A percentile compares a stretch with the other conserved stretches of the same genome.
Evolutionary conservation across 305 asterid genomes (phyloP).

Genomic region (Fraxinus dipetala): DNA sequence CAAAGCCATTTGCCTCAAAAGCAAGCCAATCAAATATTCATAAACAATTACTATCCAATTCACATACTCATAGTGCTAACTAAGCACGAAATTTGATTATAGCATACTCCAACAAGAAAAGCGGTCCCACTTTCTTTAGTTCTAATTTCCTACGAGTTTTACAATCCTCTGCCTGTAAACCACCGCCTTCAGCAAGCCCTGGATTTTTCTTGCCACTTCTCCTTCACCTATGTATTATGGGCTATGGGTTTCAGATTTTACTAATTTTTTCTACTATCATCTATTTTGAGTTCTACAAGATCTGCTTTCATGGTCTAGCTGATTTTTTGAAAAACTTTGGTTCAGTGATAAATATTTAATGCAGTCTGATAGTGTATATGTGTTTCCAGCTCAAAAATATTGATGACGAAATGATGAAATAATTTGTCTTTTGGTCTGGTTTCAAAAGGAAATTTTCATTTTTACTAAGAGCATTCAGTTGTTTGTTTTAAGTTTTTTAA

Average conservation of each 20-base stretch:
- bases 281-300: not conserved
- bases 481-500: not conserved
- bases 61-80: not conserved
- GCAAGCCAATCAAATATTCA: constrained; percentile 32
- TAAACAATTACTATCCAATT: not conserved
- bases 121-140: not conserved
- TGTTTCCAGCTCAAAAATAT: not conserved
- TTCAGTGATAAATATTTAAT: not conserved
- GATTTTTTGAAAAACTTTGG: not conserved
- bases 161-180: not conserved
- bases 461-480: not conserved
- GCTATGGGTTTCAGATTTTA: not conserved
- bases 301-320: not conserved
- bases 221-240: not conserved
- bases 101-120: not conserved
- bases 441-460: not conserved
- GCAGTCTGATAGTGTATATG: not conserved
- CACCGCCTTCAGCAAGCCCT: not conserved
- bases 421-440: not conserved
- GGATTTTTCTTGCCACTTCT: not conserved
- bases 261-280: not conserved
- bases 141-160: not conserved
- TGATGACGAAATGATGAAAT: not conserved
- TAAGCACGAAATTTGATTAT: not conserved
- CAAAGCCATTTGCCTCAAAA: constrained; percentile 53